Base-by-base conservation (phyloP, 495 filamentous ascomycete genomes). In the Bathelium albidoporum region DNA sequence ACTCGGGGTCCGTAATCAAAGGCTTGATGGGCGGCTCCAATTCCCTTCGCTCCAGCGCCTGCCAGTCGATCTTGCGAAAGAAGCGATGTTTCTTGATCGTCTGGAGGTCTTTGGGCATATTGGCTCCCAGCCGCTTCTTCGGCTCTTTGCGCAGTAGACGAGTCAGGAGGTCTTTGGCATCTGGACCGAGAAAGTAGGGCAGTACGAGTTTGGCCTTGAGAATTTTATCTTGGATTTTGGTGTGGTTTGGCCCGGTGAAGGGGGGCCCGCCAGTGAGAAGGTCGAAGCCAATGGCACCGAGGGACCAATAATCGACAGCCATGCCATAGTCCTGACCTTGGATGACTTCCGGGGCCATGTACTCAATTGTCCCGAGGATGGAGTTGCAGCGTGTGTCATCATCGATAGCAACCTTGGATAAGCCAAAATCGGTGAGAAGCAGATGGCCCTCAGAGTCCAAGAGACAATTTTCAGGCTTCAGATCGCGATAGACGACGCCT, bases 401-500 rank as follows among this genome's bases (percentile, higher is more conserved):
- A 66, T 89, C 87, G 36, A 94, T 81, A n/a, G 90, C 85, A 32
- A 97, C 94, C 74, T 98, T 98, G 75, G 87, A 92, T 32, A 98
- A 87, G 9, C 94, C 94, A 67, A 98, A 98, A 77, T 98, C 94
- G 32, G 94, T 97, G 26, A 98, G 81, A 16, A 98, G 85, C 2
- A 98, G 84, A 71, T 98, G 93, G 59, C 94, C 94, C 66, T 95
- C 82, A 14, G 85, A 77, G 75, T 97, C 95, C 5, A 98, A 82
- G 49, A 98, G 89, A 70, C 92, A 96, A 75, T 98, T 98, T 73
- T 98, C 94, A 2, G 94, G 94, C 76, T 98, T 98, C 62, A 98
- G 81, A 70, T 98, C 94, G 62, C 94, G 88, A 75, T 98, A 98
- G 68, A 97, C 85, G 36, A 98, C 94, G 18, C 95, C 93, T 32